Base-by-base conservation (phyloP, 2,329 filamentous ascomycete species). In the Pseudocercospora fijiensis region DNA sequence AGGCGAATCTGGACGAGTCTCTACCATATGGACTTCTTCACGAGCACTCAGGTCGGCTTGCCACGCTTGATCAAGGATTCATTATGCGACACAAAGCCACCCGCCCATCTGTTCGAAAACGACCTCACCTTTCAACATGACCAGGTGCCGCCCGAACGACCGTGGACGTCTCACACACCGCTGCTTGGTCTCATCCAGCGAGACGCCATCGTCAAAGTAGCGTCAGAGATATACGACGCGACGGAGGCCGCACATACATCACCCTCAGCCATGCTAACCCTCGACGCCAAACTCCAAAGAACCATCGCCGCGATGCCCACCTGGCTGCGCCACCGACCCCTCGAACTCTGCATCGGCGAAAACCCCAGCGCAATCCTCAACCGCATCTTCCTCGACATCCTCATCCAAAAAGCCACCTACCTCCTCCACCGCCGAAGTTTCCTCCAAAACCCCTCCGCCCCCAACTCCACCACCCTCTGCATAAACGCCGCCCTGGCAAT, bases 31-130 rank as follows among this genome's bases (percentile, higher is more conserved):
- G 61, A 62, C 30, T 33, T 58, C 20, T 28, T 52, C 43, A 52
- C 57, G 16, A 58, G 55, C 26, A 52, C 28, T 8, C 41, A 58
- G 22, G 33, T 58, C 4, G 61, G 61, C n/a, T 33, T 62, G 13
- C 61, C 61, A 24, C 61, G 61, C 11, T 20, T 51, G 41, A 58
- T 58, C 10, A 28, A 56, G 22, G 55, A 62, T 45, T 58, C 49
- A 5, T 20, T 52, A 16, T 37, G 28, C 18, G 61, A 62, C 24
- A 53, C 43, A 2, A 18, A 27, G 37, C 20, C 26, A 28, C 61
- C 61, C n/a, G 22, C 26, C 4, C 49, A 53, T n/a, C 26, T 53
- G 10, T 53, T 53, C 24, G 49, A 53, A 16, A 53, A 53, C 6
- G 49, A 53, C 28, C 49, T 53, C 20, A 53, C 49, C 22, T 53